A percentile compares a stretch with the other conserved stretches of the same genome.
These are phyloP conservation scores for Draba incana DNA, from an alignment of 345 rosid genomes.

Conservation along the genomic window DNA sequence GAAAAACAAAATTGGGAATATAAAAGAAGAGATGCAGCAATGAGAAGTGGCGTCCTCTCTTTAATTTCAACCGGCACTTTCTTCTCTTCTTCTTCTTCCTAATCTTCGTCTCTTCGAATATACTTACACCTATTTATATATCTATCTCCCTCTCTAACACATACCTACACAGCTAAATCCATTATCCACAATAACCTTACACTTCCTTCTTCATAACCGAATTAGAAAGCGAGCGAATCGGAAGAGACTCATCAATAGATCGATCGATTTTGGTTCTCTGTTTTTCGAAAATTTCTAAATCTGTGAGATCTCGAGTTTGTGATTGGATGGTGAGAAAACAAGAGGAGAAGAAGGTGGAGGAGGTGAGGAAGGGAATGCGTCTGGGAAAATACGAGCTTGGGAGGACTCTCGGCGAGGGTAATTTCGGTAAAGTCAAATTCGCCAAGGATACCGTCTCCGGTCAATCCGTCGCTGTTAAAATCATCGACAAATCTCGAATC, in stretches of 20 bases:
- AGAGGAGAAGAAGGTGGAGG: constrained; percentile 28
- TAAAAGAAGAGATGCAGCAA: constrained; percentile 38
- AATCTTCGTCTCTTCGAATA: constrained; percentile 32
- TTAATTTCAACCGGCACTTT: constrained; percentile 31
- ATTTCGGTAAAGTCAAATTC: constrained; percentile 86
- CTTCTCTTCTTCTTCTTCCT: constrained; percentile 23
- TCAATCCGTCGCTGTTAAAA: constrained; percentile 72
- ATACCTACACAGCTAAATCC: constrained; percentile 6
- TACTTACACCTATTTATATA: constrained; percentile 13
- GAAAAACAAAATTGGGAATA: not conserved
- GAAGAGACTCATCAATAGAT: not conserved
- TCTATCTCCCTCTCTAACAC: constrained; percentile 13
- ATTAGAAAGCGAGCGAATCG: not conserved
- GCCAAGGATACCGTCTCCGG: constrained; percentile 70
- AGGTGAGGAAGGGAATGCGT: constrained; percentile 59
- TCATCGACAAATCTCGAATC: constrained; percentile 79
- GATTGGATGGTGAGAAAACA: constrained; percentile 42
- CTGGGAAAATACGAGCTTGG: constrained; percentile 91
- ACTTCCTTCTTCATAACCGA: not conserved
- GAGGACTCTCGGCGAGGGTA: constrained; percentile 90
- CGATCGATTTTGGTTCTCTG: constrained; percentile 25
- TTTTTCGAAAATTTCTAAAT: not conserved
- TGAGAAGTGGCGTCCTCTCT: constrained; percentile 41
- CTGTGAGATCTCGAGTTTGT: constrained; percentile 1
- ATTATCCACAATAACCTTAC: not conserved